phyloP scores from a whole-genome alignment of 2,329 filamentous ascomycete genomes.

The Sclerotinia nivalis region DNA sequence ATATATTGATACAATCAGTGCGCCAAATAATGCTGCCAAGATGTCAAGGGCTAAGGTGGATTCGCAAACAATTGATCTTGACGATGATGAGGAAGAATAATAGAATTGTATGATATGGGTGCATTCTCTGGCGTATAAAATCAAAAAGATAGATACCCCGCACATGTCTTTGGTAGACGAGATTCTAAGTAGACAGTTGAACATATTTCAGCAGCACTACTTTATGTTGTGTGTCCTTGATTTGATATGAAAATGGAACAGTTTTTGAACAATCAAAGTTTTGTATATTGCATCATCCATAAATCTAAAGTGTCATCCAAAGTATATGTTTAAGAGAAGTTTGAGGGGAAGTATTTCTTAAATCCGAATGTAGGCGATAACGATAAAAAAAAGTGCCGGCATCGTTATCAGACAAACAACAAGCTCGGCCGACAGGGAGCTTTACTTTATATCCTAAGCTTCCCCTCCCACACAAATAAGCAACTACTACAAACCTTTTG shows the following conservation, averaged over 20 bases:
- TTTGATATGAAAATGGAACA: background rate
- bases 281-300: background rate
- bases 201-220: background rate
- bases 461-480: background rate
- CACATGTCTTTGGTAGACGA: constrained; percentile 24
- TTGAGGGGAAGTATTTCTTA: background rate
- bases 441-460: constrained; percentile 9
- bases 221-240: background rate
- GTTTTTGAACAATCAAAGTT: background rate
- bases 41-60: constrained; percentile 36
- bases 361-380: constrained; percentile 25
- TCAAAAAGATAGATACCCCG: constrained; percentile 36
- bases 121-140: constrained; percentile 33
- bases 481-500: background rate
- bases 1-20: constrained; percentile 64
- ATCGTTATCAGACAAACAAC: constrained; percentile 13
- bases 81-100: constrained; percentile 17
- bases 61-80: constrained; percentile 26
- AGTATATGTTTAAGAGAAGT: background rate
- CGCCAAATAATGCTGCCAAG: constrained; percentile 44
- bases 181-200: constrained; percentile 18
- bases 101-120: constrained; percentile 19
- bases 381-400: constrained; percentile 18
- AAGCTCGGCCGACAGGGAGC: constrained; percentile 20
- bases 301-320: background rate